phyloP scores from a whole-genome alignment of 2,329 filamentous ascomycete species.

The Diaporthe velutina region DNA sequence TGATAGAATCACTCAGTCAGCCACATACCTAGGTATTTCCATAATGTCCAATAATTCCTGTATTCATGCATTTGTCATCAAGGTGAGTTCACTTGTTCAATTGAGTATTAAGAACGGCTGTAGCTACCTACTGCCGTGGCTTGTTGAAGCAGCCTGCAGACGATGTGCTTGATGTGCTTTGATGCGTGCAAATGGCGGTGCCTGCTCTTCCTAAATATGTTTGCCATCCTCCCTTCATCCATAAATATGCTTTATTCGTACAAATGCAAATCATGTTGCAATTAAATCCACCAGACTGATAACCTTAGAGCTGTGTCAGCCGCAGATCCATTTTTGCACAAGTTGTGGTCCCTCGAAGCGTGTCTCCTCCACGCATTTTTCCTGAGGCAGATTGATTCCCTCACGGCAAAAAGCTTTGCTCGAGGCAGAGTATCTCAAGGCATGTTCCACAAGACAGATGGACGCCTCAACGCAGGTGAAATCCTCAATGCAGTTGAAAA shows the following conservation, averaged over 20 bases:
- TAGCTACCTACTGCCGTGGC: neutral
- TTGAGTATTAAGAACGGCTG: neutral
- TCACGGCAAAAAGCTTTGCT: too few relatives aligned
- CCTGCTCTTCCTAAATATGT: neutral
- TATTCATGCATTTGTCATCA: neutral
- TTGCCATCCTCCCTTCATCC: neutral
- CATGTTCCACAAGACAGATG: neutral
- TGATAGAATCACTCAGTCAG: conserved; percentile 53
- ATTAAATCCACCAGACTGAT: too few relatives aligned
- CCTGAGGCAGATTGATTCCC: too few relatives aligned
- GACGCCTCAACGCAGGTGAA: neutral
- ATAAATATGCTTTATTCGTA: neutral
- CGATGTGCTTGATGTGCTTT: neutral
- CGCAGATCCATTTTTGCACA: too few relatives aligned
- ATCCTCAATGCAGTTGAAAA: neutral
- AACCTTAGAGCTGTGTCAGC: too few relatives aligned
- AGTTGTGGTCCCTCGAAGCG: neutral
- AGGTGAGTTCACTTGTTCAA: neutral
- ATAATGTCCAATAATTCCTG: conserved; percentile 57
- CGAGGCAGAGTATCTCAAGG: neutral
- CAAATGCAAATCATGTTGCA: neutral
- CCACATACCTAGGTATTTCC: conserved; percentile 41
- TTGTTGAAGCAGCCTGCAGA: neutral
- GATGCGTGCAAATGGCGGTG: neutral
- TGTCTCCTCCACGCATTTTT: too few relatives aligned